Evolutionary conservation across 2,329 filamentous ascomycete species (phyloP), one percentile per base, ranked within the genome.

Genomic region (Chalaropsis thielavioides): DNA sequence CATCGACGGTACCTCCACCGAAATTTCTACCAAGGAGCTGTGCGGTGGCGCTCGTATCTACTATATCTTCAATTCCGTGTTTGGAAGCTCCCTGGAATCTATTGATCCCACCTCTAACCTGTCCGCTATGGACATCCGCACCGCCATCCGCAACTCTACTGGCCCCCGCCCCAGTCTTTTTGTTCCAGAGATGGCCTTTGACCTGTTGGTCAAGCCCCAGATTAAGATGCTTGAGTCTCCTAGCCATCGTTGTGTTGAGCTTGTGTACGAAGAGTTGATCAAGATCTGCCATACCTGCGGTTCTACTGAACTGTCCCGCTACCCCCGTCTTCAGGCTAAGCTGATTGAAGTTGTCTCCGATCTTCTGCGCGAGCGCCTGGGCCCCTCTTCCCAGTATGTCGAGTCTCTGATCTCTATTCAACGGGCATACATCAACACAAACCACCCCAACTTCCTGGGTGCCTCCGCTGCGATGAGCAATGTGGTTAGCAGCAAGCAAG

Each of bases 211-310:
- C 58, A 99, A 99, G 76, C 94, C 94, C 35, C 94, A 99, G 75
- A 99, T 99, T 76, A 97, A 97, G 78, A 82, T 99, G 63, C 80
- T 99, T 35, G 94, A 99, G 74, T 85, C 94, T 31, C 94, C 94
- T 10, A 95, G 90, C 73, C 94, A 99, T 73, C 86, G 94, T 71
- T 99, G 94, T 72, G 94, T 99, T 62, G 94, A 99, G 76, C 83
- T 99, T 64, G 94, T 99, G 2, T 99, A 99, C 74, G 94, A 99
- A 74, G 94, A 99, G 75, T 81, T 99, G 56, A 99, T 99, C 78
- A 99, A 99, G 77, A 97, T 99, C 70, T 96, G 94, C 77, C 94
- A 99, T 74, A 99, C 94, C 0, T 99, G 94, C 76, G 94, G 94
- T 68, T 96, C 91, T 1, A 95, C 89, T 17, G 94, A 99, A 75